Base-by-base conservation (phyloP, 2,329 filamentous ascomycete species). In the Coccinonectria pachysandricola region DNA sequence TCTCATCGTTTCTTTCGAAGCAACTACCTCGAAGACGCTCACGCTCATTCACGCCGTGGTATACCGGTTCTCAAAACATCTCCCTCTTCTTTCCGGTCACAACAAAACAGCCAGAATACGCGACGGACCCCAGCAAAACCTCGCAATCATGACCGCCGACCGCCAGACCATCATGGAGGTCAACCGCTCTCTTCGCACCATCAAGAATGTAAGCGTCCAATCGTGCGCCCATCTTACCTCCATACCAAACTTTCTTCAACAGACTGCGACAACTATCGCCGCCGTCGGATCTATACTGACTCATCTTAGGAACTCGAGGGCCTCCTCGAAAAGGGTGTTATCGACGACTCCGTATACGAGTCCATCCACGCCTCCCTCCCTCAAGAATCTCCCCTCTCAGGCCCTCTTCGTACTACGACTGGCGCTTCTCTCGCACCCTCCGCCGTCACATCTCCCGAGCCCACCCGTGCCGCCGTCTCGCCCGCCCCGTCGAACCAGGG, bases 171-270 rank as follows among this genome's bases (percentile, higher is more conserved):
- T 72, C 48, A 73, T 75, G 39, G 70, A 73, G 69, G 75, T 79
- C 59, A 91, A 88, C 64, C 75, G 85, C 60, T 87, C 84, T 50
- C 74, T 93, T 50, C 79, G 85, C 40, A 79, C 74, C 48, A 87
- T 94, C 63, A 87, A 85, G 62, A 85, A 79, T 50, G 85, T 86
- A 64, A 44, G 19, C 28, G 19, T 20, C 16, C 12, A 19, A 11
- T 9, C 12, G 26, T 7, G 21, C 6, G n/a, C n/a, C 18, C 25
- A n/a, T n/a, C 14, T 20, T 8, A n/a, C 8, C 12, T 6, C 16
- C 19, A 14, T 12, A 8, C 7, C 3, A 9, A 12, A n/a, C n/a
- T n/a, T n/a, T n/a, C n/a, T n/a, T n/a, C n/a, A n/a, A n/a, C n/a
- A n/a, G n/a, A n/a, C n/a, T n/a, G n/a, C n/a, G n/a, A n/a, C n/a